These are phyloP conservation scores for Metroxylon sagu DNA, from an alignment of 176 grass and related monocot species.

Conservation along the genomic window DNA sequence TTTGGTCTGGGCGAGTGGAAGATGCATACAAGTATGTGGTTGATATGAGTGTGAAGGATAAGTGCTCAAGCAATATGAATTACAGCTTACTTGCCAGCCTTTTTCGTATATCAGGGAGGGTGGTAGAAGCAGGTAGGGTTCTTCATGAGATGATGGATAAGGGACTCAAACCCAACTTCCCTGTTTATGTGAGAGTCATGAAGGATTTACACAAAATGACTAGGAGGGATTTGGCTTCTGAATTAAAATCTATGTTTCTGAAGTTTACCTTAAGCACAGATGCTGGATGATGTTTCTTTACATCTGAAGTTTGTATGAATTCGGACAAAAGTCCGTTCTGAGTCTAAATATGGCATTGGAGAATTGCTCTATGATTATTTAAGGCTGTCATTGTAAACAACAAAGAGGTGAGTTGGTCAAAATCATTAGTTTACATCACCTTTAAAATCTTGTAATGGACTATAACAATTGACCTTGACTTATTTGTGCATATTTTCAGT, in stretches of 20 bases:
- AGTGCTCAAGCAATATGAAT: constrained; percentile 49
- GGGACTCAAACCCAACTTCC: constrained; percentile 55
- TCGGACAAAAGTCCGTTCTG: too few species aligned
- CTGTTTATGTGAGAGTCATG: constrained; percentile 45
- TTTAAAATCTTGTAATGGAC: too few species aligned
- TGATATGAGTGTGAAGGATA: constrained; percentile 52
- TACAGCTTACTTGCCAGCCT: constrained; percentile 65
- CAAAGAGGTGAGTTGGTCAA: too few species aligned
- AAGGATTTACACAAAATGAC: constrained; percentile 54
- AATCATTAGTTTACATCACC: too few species aligned
- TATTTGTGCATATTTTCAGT: too few species aligned
- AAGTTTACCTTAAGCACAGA: constrained; percentile 26
- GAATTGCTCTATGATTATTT: too few species aligned
- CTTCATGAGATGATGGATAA: constrained; percentile 76
- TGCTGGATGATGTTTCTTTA: constrained; percentile 8
- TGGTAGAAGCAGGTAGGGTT: constrained; percentile 47
- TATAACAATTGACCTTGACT: too few species aligned
- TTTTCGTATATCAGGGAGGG: constrained; percentile 29
- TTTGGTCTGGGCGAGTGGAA: constrained; percentile 29
- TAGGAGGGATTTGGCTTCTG: constrained; percentile 44
- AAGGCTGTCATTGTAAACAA: too few species aligned
- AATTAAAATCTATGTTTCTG: constrained; percentile 50
- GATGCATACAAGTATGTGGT: constrained; percentile 54
- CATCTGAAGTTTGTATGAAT: too few species aligned
- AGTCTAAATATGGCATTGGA: too few species aligned